Conservation (phyloP, 1,139 yeast species). For the Geotrichum restrictum region DNA sequence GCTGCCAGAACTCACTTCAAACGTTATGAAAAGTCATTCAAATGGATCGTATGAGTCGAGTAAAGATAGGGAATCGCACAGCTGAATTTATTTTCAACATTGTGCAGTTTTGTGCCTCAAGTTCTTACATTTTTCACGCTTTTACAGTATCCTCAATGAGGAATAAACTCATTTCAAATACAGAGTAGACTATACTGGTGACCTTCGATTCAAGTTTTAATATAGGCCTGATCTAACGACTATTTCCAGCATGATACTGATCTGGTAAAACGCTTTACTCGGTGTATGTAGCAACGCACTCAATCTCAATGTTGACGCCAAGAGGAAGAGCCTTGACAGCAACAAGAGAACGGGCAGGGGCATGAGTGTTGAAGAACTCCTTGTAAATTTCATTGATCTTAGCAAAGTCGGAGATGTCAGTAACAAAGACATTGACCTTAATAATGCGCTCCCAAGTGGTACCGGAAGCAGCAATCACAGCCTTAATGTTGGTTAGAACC, state of each 20-base stretch:
- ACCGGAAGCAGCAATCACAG: conserved; percentile 75
- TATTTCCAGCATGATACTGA: background rate
- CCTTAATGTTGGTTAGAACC: conserved; percentile 69
- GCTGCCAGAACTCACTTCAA: no score
- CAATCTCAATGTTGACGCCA: conserved; percentile 66
- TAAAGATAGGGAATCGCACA: no score
- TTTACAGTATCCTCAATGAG: no score
- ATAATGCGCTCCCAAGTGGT: conserved; percentile 77
- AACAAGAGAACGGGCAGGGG: conserved; percentile 95
- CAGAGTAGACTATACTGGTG: no score
- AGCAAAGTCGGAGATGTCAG: conserved; percentile 79
- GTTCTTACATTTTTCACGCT: no score
- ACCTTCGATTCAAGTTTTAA: no score
- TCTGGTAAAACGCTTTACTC: conserved; percentile 4
- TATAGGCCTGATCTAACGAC: no score
- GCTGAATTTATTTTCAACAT: no score
- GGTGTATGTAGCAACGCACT: conserved; percentile 57
- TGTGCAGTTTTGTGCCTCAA: no score
- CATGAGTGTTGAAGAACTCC: conserved; percentile 73
- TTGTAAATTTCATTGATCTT: conserved; percentile 80
- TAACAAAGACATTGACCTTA: conserved; percentile 80
- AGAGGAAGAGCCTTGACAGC: conserved; percentile 86
- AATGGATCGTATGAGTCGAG: no score
- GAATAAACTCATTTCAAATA: no score
- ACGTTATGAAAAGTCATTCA: no score